Conservation (phyloP, 2,329 filamentous ascomycete species). For the Fusarium pseudonygamai region DNA sequence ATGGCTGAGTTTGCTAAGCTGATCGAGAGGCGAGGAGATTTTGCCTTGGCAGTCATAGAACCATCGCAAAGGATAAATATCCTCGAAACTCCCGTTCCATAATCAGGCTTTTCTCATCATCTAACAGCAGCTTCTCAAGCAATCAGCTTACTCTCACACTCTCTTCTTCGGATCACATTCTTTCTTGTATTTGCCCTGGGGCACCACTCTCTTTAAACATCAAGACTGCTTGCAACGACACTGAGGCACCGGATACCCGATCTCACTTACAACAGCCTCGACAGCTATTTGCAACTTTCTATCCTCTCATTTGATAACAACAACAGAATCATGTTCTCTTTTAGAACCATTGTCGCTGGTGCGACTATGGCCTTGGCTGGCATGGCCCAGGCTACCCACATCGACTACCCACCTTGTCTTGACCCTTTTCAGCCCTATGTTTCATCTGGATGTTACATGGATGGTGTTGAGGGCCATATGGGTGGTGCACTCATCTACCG, state of each 20-base stretch:
- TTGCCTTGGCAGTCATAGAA: background rate
- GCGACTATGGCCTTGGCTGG: constrained; percentile 52
- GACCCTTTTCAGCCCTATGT: constrained; percentile 58
- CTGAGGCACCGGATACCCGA: constrained; percentile 4
- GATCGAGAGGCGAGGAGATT: background rate
- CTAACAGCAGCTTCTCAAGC: constrained; percentile 38
- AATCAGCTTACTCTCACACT: constrained; percentile 34
- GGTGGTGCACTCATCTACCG: constrained; percentile 55
- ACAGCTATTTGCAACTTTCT: constrained; percentile 21
- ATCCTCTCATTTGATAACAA: constrained; percentile 24
- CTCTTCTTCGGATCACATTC: constrained; percentile 24
- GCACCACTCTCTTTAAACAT: constrained; percentile 39
- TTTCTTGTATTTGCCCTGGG: constrained; percentile 13
- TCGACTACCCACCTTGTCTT: constrained; percentile 57
- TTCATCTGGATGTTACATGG: constrained; percentile 59
- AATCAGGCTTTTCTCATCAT: constrained; percentile 14
- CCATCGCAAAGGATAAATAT: constrained; percentile 37
- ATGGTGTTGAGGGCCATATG: constrained; percentile 43
- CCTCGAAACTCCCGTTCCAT: constrained; percentile 8
- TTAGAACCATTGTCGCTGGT: constrained; percentile 46
- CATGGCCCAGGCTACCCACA: constrained; percentile 52
- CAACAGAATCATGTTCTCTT: constrained; percentile 31
- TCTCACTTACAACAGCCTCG: constrained; percentile 9
- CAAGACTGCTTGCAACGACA: constrained; percentile 15
- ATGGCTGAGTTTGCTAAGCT: constrained; percentile 6